Evolutionary conservation across 371 early-diverging fungal genomes (phyloP).

Genomic region (Rhizopus delemar): DNA sequence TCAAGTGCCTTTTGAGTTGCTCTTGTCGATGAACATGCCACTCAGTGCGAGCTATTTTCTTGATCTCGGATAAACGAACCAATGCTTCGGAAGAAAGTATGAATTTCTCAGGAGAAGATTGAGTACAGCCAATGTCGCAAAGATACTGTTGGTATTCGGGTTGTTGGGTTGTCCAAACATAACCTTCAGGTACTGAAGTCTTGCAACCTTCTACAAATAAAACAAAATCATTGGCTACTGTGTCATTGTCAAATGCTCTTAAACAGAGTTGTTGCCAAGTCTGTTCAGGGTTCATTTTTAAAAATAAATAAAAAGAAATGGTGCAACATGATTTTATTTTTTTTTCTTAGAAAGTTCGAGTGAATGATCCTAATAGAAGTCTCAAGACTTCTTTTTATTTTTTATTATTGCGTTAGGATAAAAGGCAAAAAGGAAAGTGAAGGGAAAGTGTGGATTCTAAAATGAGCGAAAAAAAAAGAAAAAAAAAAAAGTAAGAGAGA

Average conservation of each 20-base stretch:
- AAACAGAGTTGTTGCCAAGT: slow-evolving; percentile 25
- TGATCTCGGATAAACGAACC: slow-evolving; percentile 6
- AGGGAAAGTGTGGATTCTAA: not conserved
- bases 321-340: no score
- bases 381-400: not conserved
- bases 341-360: not conserved
- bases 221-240: slow-evolving; percentile 25
- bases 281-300: slow-evolving; percentile 4
- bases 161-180: slow-evolving; percentile 2
- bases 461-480: not conserved
- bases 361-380: not conserved
- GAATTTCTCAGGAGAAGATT: slow-evolving; percentile 3
- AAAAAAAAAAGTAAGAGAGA: not conserved
- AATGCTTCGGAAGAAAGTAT: slow-evolving; percentile 8
- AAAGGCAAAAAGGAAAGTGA: not conserved
- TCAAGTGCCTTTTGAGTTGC: slow-evolving; percentile 14
- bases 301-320: not conserved
- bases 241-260: slow-evolving; percentile 28
- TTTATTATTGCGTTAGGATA: not conserved
- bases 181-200: not conserved
- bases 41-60: slow-evolving; percentile 17
- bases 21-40: slow-evolving; percentile 34
- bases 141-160: slow-evolving; percentile 8
- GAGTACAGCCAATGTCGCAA: not conserved
- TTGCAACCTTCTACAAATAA: slow-evolving; percentile 27